phyloP scores from a whole-genome alignment of 805 yeast genomes.

The Myxozyma nipponensis region DNA sequence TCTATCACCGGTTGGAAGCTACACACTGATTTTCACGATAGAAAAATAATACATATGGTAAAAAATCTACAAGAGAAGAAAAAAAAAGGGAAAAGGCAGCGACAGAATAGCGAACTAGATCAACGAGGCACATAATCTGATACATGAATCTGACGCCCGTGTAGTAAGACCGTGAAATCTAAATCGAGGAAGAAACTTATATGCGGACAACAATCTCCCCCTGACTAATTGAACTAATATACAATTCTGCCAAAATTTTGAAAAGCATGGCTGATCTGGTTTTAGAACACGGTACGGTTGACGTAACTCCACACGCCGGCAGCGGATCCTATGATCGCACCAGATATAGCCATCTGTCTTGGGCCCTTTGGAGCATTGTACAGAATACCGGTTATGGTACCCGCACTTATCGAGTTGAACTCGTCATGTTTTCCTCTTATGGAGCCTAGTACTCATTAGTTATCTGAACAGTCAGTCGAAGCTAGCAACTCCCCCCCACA shows the following conservation, averaged over 20 bases:
- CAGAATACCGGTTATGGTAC: slow-evolving; percentile 87
- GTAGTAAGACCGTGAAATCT: too few relatives aligned
- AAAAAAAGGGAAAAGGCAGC: not conserved
- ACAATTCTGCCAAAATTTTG: too few relatives aligned
- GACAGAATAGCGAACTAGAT: too few relatives aligned
- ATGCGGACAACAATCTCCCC: too few relatives aligned
- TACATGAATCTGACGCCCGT: too few relatives aligned
- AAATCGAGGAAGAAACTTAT: too few relatives aligned
- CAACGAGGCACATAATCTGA: too few relatives aligned
- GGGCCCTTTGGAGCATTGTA: slow-evolving; percentile 82
- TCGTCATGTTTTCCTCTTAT: slow-evolving; percentile 88
- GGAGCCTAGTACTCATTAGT: slow-evolving; percentile 50
- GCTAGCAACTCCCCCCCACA: not conserved
- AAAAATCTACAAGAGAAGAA: not conserved
- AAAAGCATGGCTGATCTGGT: too few relatives aligned
- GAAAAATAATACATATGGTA: too few relatives aligned
- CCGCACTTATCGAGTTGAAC: slow-evolving; percentile 77
- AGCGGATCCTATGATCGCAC: slow-evolving; percentile 44
- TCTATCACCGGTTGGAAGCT: too few relatives aligned
- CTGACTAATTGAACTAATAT: too few relatives aligned
- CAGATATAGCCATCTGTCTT: slow-evolving; percentile 82
- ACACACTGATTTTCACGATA: too few relatives aligned
- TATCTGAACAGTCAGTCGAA: not conserved
- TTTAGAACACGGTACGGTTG: slow-evolving; percentile 8
- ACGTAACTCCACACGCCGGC: slow-evolving; percentile 22